Percentiles rank a stretch among this genome's conserved stretches.
Conservation (phyloP, 2,329 filamentous ascomycete species). For the Phyllosticta citriasiana region DNA sequence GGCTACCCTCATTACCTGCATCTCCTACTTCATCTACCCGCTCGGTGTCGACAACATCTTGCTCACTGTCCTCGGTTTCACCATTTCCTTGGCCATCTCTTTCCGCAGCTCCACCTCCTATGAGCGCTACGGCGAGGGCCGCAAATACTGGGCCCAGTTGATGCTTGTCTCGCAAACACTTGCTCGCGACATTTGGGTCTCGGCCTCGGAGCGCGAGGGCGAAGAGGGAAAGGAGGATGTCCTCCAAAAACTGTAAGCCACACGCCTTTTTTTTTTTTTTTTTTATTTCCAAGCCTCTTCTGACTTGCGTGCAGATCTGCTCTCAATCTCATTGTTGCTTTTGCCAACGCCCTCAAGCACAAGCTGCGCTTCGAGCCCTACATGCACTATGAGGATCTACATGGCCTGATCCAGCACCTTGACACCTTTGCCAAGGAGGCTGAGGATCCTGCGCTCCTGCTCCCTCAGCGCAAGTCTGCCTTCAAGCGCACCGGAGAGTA, state of each 20-base stretch:
- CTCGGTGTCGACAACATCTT: constrained; percentile 56
- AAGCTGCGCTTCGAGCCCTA: constrained; percentile 76
- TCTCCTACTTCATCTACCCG: constrained; percentile 38
- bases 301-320: constrained; percentile 38
- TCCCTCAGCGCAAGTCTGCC: constrained; percentile 26
- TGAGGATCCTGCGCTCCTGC: constrained; percentile 33
- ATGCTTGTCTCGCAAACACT: constrained; percentile 47
- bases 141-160: constrained; percentile 53
- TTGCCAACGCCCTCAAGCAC: constrained; percentile 70
- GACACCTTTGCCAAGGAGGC: constrained; percentile 62
- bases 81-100: constrained; percentile 67
- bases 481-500: constrained; percentile 62
- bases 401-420: constrained; percentile 59
- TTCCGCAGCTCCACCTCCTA: constrained; percentile 71
- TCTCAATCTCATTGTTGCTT: constrained; percentile 70
- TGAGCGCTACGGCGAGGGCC: constrained; percentile 53
- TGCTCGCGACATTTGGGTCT: constrained; percentile 72
- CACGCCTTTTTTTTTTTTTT: not conserved
- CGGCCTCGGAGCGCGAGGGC: constrained; percentile 52
- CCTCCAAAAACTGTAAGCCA: constrained; percentile 51
- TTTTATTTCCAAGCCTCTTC: not conserved
- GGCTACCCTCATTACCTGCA: constrained; percentile 51
- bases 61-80: constrained; percentile 70
- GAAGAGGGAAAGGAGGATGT: constrained; percentile 54
- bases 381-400: constrained; percentile 64